A percentile compares a stretch with the other conserved stretches of the same genome.
phyloP scores from a whole-genome alignment of 306 rosid genomes.

The Calophaca sinica region DNA sequence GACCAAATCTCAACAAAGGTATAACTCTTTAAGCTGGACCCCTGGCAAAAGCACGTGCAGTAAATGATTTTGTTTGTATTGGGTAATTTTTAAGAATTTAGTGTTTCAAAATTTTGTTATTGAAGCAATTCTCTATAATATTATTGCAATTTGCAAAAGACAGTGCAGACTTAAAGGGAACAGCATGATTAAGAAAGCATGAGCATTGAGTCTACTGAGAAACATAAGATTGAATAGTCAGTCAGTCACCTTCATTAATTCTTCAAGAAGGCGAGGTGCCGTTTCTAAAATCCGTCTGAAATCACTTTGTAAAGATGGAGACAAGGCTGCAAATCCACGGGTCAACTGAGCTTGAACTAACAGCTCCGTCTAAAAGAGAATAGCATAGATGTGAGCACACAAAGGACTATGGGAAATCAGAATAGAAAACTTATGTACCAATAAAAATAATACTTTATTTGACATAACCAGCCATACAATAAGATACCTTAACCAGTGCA shows the following conservation, averaged over 20 bases:
- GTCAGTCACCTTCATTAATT: constrained; percentile 86
- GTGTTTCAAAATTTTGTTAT: constrained; percentile 13
- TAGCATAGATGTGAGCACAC: constrained; percentile 43
- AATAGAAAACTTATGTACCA: constrained; percentile 18
- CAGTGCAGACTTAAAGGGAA: constrained; percentile 24
- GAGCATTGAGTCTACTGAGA: constrained; percentile 33
- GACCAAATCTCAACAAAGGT: constrained; percentile 12
- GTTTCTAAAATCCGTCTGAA: constrained; percentile 86
- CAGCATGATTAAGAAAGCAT: constrained; percentile 24
- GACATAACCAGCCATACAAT: constrained; percentile 20
- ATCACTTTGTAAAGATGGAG: constrained; percentile 83
- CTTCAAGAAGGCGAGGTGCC: constrained; percentile 98
- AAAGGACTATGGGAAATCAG: constrained; percentile 39
- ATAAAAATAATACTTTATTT: constrained; percentile 18
- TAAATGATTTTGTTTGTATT: constrained; percentile 12
- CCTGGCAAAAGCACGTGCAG: constrained; percentile 1
- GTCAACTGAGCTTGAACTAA: constrained; percentile 96
- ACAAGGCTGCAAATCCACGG: constrained; percentile 72
- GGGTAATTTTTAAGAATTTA: constrained; percentile 7
- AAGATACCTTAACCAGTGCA: constrained; percentile 86
- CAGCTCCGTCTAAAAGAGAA: constrained; percentile 83
- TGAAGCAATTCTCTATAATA: background rate
- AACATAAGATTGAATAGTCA: constrained; percentile 40
- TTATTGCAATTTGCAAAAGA: constrained; percentile 12
- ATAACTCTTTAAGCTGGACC: constrained; percentile 18